Conservation (phyloP, 1,284 basidiomycete species). For the Sanghuangporus baumii region DNA sequence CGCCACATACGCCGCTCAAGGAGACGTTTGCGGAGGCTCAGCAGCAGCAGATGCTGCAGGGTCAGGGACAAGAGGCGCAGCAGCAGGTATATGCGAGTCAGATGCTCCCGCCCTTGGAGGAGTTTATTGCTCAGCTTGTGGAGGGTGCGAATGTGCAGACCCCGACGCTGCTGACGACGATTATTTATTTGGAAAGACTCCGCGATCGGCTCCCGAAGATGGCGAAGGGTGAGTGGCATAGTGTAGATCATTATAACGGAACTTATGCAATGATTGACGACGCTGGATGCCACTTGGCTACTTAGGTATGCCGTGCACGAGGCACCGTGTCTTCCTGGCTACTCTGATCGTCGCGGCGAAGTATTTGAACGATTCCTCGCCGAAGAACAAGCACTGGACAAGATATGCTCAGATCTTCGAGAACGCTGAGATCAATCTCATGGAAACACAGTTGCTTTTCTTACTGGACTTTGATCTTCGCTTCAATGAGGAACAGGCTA, state of each 20-base stretch:
- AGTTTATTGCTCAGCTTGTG: conserved; percentile 85
- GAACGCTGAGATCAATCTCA: conserved; percentile 81
- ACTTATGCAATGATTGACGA: background rate
- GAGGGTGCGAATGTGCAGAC: conserved; percentile 88
- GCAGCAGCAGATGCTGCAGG: conserved; percentile 25
- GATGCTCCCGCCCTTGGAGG: conserved; percentile 70
- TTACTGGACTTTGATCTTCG: conserved; percentile 87
- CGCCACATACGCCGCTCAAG: conserved; percentile 51
- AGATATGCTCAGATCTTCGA: conserved; percentile 74
- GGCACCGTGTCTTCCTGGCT: conserved; percentile 94
- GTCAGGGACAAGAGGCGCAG: background rate
- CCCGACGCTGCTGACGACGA: conserved; percentile 85
- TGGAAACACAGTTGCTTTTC: conserved; percentile 92
- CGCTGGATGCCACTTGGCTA: conserved; percentile 21
- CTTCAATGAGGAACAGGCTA: conserved; percentile 76
- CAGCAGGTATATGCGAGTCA: conserved; percentile 18
- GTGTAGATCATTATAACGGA: background rate
- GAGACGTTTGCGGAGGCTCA: conserved; percentile 30
- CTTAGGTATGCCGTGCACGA: conserved; percentile 83
- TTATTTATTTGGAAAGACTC: conserved; percentile 91
- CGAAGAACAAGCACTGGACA: conserved; percentile 95
- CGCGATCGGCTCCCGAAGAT: conserved; percentile 76
- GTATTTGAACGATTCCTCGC: conserved; percentile 94
- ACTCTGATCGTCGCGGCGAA: conserved; percentile 95
- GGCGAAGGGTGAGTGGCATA: conserved; percentile 63